phyloP scores from a whole-genome alignment of 768 basidiomycete species.

The Leccinum arenicola region DNA sequence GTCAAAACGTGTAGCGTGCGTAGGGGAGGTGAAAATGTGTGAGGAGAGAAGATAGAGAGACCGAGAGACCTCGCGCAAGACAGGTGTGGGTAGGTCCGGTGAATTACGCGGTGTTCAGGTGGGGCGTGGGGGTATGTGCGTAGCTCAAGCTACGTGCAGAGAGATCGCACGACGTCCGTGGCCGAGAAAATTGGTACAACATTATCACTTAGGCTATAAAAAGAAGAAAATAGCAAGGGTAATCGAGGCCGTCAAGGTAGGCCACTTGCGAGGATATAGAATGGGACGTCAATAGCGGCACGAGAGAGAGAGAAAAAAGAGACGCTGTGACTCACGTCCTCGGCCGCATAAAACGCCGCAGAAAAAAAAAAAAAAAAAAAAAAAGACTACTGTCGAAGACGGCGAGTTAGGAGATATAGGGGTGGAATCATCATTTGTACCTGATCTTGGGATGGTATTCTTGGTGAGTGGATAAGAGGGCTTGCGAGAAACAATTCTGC shows the following conservation, averaged over 20 bases:
- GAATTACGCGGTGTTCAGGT: background rate
- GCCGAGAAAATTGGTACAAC: conserved; percentile 10
- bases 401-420: conserved; percentile 29
- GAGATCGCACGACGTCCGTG: background rate
- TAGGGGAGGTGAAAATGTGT: too few relatives aligned
- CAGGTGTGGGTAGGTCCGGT: background rate
- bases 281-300: conserved; percentile 6
- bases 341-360: background rate
- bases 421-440: conserved; percentile 21
- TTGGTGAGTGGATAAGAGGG: conserved; percentile 32
- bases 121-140: too few relatives aligned
- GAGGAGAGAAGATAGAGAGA: too few relatives aligned
- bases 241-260: background rate
- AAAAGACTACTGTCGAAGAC: conserved; percentile 24
- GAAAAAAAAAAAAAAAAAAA: background rate
- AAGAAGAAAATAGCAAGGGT: background rate
- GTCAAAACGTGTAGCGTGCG: too few relatives aligned
- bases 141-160: background rate
- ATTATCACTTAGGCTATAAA: background rate
- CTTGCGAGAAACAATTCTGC: conserved; percentile 27
- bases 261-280: background rate
- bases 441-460: conserved; percentile 7
- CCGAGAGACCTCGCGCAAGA: too few relatives aligned
- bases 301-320: too few relatives aligned
- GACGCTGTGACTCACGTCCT: conserved; percentile 11